phyloP scores from a whole-genome alignment of 352 stramenopile genomes.

The Phytophthora sansomeana region DNA sequence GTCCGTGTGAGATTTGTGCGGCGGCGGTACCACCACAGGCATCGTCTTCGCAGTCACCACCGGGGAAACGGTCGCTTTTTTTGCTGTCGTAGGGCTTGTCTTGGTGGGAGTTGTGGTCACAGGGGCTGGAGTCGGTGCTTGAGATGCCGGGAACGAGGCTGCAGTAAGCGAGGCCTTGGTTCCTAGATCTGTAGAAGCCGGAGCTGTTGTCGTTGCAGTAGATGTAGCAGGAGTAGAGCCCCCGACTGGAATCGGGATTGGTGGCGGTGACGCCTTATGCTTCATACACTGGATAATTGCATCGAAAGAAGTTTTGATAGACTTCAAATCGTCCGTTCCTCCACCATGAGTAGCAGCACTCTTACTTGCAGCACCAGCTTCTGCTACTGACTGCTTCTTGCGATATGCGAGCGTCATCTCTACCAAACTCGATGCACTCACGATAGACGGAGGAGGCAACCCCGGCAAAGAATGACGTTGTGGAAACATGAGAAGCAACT shows the following conservation, averaged over 20 bases:
- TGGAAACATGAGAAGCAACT: constrained; percentile 68
- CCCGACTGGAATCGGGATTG: constrained; percentile 67
- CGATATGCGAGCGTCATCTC: constrained; percentile 65
- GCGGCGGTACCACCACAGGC: constrained; percentile 47
- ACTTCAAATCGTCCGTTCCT: constrained; percentile 76
- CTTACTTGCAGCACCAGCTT: constrained; percentile 19
- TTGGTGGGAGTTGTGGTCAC: constrained; percentile 29
- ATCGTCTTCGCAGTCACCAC: constrained; percentile 29
- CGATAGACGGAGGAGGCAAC: constrained; percentile 71
- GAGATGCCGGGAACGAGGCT: constrained; percentile 28
- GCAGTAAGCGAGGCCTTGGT: constrained; percentile 45
- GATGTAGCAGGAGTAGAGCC: constrained; percentile 4
- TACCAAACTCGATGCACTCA: constrained; percentile 53
- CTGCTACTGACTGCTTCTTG: constrained; percentile 38
- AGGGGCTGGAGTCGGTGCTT: constrained; percentile 6
- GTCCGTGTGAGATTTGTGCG: constrained; percentile 85
- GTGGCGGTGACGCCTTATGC: constrained; percentile 72
- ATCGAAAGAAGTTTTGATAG: constrained; percentile 82
- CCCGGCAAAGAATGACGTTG: constrained; percentile 60
- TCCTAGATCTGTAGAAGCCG: constrained; percentile 32
- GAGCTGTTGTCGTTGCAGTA: constrained; percentile 8
- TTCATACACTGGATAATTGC: constrained; percentile 91
- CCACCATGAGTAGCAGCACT: constrained; percentile 3
- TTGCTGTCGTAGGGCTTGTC: not conserved
- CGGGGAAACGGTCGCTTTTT: constrained; percentile 33